Evolutionary conservation across 192 early-diverging fungal genomes (phyloP), one percentile per base, ranked within the genome.

Genomic region (Backusella circina): DNA sequence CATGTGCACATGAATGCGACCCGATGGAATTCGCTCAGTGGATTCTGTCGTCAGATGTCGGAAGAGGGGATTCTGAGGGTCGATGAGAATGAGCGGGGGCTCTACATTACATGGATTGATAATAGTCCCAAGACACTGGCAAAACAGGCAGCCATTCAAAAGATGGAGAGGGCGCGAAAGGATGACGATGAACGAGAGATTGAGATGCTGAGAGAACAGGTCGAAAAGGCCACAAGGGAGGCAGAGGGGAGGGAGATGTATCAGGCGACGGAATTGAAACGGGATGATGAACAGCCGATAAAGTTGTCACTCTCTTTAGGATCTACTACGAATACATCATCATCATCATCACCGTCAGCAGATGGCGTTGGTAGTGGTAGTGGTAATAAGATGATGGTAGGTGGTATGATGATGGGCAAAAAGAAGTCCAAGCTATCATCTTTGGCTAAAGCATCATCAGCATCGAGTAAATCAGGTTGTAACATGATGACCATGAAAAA

Each of bases 1-100:
- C 98, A 99, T 82, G 72, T 96, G 39, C 98, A 99, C 77, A 97
- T 99, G 96, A 99, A 98, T 77, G 87, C 96, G 1, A 99, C 98
- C 0, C 83, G 88, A 69, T 99, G 98, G 98, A 84, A 90, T 5
- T 88, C 95, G 16, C 83, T 99, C 31, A 86, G 92, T 12, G 95
- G 94, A 41, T 99, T 97, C 82, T 88, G 91, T 51, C 95, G 91
- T 83, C 84, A 94, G 77, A 79, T 99, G 41, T 96, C 95, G 0
- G 85, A 86, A 54, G 88, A 95, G 75, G 96, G 97, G 5, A 86
- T 93, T 26, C 91, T 91, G 67, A 83, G 86, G 54, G 94, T 98
- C 5, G 96, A 98, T 75, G 96, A 98, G 65, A 93, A 94, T 0
- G 91, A 92, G 64, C 93, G 95, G 74, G 96, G 95, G 0, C 96